A percentile compares a stretch with the other conserved stretches of the same genome.
Conservation (phyloP, 2,329 filamentous ascomycete genomes). For the Colletotrichum sp. region DNA sequence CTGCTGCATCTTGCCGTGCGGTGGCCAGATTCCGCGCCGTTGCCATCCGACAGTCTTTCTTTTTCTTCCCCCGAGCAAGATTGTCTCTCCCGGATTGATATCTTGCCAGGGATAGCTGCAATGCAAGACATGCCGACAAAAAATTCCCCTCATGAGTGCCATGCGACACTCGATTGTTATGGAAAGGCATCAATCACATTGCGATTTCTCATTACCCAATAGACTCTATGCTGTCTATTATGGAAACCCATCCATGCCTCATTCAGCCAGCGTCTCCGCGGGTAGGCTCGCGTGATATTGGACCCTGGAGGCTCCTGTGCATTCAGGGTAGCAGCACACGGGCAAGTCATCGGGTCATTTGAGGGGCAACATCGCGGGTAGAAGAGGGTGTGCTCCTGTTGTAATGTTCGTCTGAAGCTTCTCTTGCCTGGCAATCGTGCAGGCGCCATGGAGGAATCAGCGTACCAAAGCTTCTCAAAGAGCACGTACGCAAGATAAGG, state of each 20-base stretch:
- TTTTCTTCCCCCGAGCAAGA: background rate
- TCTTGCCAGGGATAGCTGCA: background rate
- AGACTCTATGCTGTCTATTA: background rate
- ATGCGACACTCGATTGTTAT: background rate
- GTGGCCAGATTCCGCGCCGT: background rate
- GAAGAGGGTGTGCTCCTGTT: background rate
- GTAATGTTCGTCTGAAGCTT: conserved; percentile 9
- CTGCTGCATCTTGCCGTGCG: background rate
- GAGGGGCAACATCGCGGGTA: background rate
- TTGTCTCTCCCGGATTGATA: background rate
- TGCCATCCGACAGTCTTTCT: background rate
- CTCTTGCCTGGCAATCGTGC: background rate
- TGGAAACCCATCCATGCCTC: background rate
- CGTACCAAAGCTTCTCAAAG: background rate
- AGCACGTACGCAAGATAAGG: background rate
- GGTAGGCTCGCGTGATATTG: background rate
- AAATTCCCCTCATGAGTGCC: background rate
- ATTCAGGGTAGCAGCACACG: background rate
- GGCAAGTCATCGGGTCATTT: background rate
- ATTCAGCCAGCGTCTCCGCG: background rate
- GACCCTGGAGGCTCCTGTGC: background rate
- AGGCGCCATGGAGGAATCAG: background rate
- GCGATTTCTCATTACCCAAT: background rate
- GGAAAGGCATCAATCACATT: too few species aligned
- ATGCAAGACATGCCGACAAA: background rate